Evolutionary conservation across 768 basidiomycete species (phyloP).

Genomic region (Mycena olivaceomarginata): DNA sequence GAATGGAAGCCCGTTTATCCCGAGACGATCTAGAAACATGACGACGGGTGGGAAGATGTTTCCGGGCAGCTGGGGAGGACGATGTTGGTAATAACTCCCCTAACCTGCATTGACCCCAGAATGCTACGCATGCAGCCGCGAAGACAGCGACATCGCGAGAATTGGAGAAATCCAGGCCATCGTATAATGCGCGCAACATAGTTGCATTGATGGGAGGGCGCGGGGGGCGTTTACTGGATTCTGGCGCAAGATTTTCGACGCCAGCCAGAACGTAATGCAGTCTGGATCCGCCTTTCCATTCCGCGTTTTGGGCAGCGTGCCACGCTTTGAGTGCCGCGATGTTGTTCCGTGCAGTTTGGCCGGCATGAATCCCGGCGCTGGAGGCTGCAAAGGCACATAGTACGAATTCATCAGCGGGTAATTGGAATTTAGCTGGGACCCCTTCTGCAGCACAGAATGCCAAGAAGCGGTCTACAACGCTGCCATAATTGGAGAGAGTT

Average conservation of each 20-base stretch:
- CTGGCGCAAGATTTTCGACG: background rate
- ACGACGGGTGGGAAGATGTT: background rate
- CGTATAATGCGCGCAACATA: background rate
- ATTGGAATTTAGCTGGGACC: background rate
- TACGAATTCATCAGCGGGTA: slow-evolving; percentile 7
- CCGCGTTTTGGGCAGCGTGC: background rate
- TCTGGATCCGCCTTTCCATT: background rate
- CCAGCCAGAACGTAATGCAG: slow-evolving; percentile 5
- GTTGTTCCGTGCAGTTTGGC: background rate
- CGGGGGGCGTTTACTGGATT: background rate
- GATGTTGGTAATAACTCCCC: background rate
- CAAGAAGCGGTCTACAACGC: background rate
- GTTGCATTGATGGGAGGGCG: background rate
- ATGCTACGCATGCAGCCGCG: background rate
- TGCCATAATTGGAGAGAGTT: background rate
- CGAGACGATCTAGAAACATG: background rate
- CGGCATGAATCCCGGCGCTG: background rate
- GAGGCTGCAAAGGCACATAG: slow-evolving; percentile 9
- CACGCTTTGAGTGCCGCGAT: slow-evolving; percentile 19
- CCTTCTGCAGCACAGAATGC: background rate
- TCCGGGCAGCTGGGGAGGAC: background rate
- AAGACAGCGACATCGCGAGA: background rate
- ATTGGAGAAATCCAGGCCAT: background rate
- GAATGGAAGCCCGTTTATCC: background rate
- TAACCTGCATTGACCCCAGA: slow-evolving; percentile 1